Percentiles rank a stretch among this genome's conserved stretches.
Conservation (phyloP, 345 rosid genomes). For the Mercurialis annua region DNA sequence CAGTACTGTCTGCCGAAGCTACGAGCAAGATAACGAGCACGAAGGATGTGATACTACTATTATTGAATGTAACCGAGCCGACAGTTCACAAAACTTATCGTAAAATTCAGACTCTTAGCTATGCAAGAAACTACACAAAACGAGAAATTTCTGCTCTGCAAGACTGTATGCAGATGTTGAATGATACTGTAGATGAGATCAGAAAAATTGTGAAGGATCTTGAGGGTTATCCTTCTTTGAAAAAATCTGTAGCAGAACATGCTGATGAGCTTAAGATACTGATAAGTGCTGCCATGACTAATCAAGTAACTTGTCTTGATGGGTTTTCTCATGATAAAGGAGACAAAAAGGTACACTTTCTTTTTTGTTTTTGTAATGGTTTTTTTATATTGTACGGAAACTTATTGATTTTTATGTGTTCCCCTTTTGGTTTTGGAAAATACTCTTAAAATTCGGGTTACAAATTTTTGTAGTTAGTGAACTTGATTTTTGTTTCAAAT, state of each 20-base stretch:
- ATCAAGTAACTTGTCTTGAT: constrained; percentile 25
- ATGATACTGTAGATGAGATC: constrained; percentile 18
- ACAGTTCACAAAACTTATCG: constrained; percentile 49
- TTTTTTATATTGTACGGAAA: too few relatives aligned
- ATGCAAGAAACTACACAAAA: constrained; percentile 1
- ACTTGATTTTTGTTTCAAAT: too few relatives aligned
- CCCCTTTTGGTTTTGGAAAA: too few relatives aligned
- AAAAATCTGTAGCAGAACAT: constrained; percentile 25
- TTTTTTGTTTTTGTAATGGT: neutral
- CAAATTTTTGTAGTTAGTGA: too few relatives aligned
- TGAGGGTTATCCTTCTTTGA: neutral
- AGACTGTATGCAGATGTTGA: constrained; percentile 15
- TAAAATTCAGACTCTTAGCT: constrained; percentile 39
- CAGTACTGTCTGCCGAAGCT: constrained; percentile 24
- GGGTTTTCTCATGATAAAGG: constrained; percentile 19
- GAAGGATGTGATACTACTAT: constrained; percentile 50
- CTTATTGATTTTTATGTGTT: too few relatives aligned
- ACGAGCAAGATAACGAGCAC: constrained; percentile 33
- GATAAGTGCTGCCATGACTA: constrained; percentile 24
- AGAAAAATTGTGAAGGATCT: constrained; percentile 3
- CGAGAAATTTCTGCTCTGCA: constrained; percentile 7
- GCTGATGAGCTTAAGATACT: constrained; percentile 20
- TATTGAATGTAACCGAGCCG: constrained; percentile 47
- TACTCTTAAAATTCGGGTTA: too few relatives aligned
- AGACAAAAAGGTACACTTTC: constrained; percentile 11